Conservation (phyloP, 129 eudicot genomes). For the Pseudognaphalium luteoalbum region DNA sequence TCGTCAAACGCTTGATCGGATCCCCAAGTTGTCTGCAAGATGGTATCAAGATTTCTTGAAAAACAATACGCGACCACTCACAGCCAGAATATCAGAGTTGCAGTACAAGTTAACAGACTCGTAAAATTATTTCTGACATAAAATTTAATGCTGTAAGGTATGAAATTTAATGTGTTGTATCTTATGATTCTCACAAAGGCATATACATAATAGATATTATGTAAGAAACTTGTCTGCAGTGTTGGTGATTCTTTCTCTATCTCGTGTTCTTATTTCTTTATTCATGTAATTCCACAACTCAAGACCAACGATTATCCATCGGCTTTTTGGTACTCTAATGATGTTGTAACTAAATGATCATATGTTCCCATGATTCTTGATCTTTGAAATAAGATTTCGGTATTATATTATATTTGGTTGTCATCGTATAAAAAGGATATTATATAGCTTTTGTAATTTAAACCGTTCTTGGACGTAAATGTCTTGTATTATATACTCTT, state of each 20-base stretch:
- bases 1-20: constrained; percentile 57
- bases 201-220: background rate
- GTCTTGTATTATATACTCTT: no score
- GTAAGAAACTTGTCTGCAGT: background rate
- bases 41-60: constrained; percentile 73
- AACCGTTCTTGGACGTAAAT: no score
- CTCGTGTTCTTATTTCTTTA: background rate
- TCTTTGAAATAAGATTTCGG: background rate
- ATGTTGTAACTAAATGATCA: background rate
- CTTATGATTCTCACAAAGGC: background rate
- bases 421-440: background rate
- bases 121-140: background rate
- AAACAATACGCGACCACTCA: constrained; percentile 28
- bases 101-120: background rate
- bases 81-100: constrained; percentile 5
- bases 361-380: background rate
- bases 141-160: background rate
- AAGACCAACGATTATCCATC: background rate
- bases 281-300: constrained; percentile 6
- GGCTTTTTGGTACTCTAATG: background rate
- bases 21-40: constrained; percentile 65
- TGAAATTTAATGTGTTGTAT: background rate
- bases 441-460: background rate
- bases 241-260: background rate
- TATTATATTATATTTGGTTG: background rate